Evolutionary conservation across 2,329 filamentous ascomycete species (phyloP).

Genomic region (Helotiales sp.): DNA sequence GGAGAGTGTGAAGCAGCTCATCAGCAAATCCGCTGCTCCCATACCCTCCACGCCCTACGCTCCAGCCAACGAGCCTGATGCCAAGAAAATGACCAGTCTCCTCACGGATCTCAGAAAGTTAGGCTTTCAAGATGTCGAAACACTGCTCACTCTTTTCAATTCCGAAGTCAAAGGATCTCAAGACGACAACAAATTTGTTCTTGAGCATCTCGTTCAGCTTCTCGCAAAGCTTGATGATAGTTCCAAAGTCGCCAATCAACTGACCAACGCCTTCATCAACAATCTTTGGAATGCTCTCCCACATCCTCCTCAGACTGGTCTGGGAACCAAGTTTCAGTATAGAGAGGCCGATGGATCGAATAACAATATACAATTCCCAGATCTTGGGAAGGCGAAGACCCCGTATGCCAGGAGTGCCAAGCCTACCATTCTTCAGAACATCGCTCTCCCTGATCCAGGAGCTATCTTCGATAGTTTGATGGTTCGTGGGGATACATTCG

Average conservation of each 20-base stretch:
- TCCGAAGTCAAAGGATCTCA: constrained; percentile 62
- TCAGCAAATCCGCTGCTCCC: constrained; percentile 42
- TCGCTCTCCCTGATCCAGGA: constrained; percentile 63
- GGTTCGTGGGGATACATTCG: constrained; percentile 49
- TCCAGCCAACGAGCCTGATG: constrained; percentile 29
- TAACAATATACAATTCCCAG: constrained; percentile 67
- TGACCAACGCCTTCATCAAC: constrained; percentile 68
- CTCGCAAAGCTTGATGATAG: constrained; percentile 31
- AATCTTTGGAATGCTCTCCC: constrained; percentile 71
- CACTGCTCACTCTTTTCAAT: constrained; percentile 60
- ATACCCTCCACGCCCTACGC: constrained; percentile 40
- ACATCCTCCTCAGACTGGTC: constrained; percentile 68
- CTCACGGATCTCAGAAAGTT: constrained; percentile 46
- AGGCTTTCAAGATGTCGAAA: constrained; percentile 52
- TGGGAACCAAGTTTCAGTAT: constrained; percentile 64
- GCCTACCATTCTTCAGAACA: constrained; percentile 60
- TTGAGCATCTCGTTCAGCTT: constrained; percentile 64
- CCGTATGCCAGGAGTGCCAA: constrained; percentile 66
- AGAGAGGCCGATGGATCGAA: constrained; percentile 68
- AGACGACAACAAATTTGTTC: constrained; percentile 77
- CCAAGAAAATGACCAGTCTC: constrained; percentile 36
- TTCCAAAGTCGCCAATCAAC: constrained; percentile 32
- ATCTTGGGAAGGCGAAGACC: constrained; percentile 66
- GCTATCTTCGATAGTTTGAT: constrained; percentile 64
- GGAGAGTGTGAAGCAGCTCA: constrained; percentile 39